Evolutionary conservation across 345 rosid genomes (phyloP), one percentile per base, ranked within the genome.

Genomic region (Gossypium arboreum): DNA sequence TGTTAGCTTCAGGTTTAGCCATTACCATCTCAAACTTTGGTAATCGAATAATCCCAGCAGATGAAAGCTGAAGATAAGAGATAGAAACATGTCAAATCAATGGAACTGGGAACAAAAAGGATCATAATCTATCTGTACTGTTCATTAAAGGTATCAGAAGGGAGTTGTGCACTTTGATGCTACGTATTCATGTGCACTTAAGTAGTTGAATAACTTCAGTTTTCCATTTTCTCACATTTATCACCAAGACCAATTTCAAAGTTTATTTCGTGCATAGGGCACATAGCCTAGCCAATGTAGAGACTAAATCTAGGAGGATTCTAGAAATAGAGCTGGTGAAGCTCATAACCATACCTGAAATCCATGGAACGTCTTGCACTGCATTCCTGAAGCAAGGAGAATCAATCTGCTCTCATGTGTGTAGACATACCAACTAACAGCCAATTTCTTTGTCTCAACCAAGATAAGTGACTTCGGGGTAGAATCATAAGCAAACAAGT

Each of bases 301-400:
- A 52, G 70, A 67, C 55, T 15, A 67, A 13, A 67, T 52, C 71
- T 63, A 50, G 52, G 43, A 59, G 43, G 41, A 20, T 45, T 24
- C 56, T 22, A 45, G 27, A 73, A 55, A 72, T 41, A 17, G 25
- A 71, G 75, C 43, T 16, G 66, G 34, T 43, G 55, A 58, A 62
- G 70, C 64, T 76, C 25, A 12, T 15, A 73, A 43, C 17, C 64
- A 65, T 78, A 93, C 98, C 97, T 95, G 98, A 86, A 91, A 92
- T 79, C 97, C 99, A 81, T 78, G 84, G 79, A 96, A 83, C 48
- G 85, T 84, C 85, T 88, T 90, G 97, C 97, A 92, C 77, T 93
- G 97, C 92, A 96, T 84, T 84, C 98, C 98, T 7, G 98, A 92
- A 70, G 99, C 98, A 85, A 96, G 97, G 81, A 93, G 97, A 86